Evolutionary conservation across 169 alveolate species (phyloP), one percentile per base, ranked within the genome.

Genomic region (Plasmodium malariae): DNA sequence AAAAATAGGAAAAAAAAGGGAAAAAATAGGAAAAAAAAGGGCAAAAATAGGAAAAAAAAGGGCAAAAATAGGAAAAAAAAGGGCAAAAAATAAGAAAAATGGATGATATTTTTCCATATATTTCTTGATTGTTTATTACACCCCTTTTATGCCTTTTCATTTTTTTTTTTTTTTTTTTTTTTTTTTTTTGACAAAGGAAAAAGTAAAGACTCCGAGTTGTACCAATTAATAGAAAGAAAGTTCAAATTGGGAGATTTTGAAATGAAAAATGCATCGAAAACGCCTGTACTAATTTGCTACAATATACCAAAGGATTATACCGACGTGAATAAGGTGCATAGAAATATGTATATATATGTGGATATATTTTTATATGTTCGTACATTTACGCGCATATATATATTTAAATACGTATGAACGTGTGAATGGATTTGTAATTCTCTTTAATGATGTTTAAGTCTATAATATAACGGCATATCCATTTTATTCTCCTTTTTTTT

Each of bases 271-370:
- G 32, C 92, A 19, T 60, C 88, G n/a, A 92, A 93, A 63, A 93
- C 95, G 5, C 95, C 95, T 2, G 95, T 93, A 54, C 40, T 93
- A 37, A 93, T 93, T 21, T 87, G 88, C 45, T 91, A 93, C 86
- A 93, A 93, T 87, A 67, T 93, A 7, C 95, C 95, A 4, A 91
- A 87, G 17, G 88, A 78, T 9, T 71, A 89, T 59, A 93, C 83
- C 36, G 90, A 74, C 34, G 94, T 92, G 34, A 88, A 87, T n/a
- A 92, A 83, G 92, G 95, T 92, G 19, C 9, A 74, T 0, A 9
- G 1, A 26, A 21, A 55, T 32, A 48, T 54, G 30, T 19, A 37
- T 36, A 54, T 57, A 69, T 30, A 12, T 54, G 45, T 34, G 5
- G n/a, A n/a, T n/a, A n/a, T n/a, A n/a, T n/a, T n/a, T n/a, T n/a